Evolutionary conservation across 2,329 filamentous ascomycete species (phyloP), one percentile per base, ranked within the genome.

Genomic region (Sclerotinia minor): DNA sequence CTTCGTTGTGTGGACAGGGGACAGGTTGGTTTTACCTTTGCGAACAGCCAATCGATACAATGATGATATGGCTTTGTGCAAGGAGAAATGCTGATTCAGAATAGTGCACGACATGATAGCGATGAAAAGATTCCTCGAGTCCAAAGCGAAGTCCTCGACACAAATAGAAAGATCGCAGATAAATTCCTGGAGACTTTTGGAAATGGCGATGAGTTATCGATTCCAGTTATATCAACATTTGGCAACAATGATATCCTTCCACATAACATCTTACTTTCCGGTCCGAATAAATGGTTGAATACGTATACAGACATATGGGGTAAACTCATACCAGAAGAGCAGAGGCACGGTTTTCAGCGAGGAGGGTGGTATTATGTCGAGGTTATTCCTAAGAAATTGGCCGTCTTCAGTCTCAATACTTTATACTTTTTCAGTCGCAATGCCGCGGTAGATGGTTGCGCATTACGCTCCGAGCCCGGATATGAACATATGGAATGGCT

Each of bases 221-320:
- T 98, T 5, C 94, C 95, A 5, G 87, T 98, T 41, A 84, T 99
- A 26, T 94, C 95, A 0, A 97, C 89, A 0, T 89, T 97, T 73
- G 95, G 95, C 69, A 99, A 99, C 81, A 99, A 99, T 79, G 95
- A 99, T 76, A 94, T 99, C 68, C 87, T 97, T 69, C 95, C 95
- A 1, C 95, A 99, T 80, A 99, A 99, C 75, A 96, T 98, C 76
- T 88, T 99, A 77, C 82, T 87, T 53, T 83, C 87, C 0, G 95
- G 94, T 0, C 95, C 95, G 21, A 97, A 97, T 75, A 85, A 85
- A 71, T 97, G 94, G 89, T 91, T 96, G 0, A 85, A 85, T 68
- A 84, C 84, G 58, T 97, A 95, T 74, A 82, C 87, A 35, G 83
- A 90, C 29, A 87, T 98, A 29, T 99, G 95, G 95, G 80, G 81